Evolutionary conservation across 176 grass and related monocot species (phyloP).

Genomic region (Pontederia paniculata): DNA sequence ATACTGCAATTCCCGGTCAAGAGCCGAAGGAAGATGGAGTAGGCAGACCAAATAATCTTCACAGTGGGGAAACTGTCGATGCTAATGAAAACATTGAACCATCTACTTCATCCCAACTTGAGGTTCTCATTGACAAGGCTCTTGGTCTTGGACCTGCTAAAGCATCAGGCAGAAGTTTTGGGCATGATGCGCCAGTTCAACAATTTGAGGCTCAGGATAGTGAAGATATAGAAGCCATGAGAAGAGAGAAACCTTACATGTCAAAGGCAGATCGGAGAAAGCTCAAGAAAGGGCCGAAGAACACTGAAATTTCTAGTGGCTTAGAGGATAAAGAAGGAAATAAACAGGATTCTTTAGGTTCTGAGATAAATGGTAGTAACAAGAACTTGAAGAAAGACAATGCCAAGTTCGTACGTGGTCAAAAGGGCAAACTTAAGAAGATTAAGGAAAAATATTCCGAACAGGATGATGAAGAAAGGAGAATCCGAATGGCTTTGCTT

Average conservation of each 20-base stretch:
- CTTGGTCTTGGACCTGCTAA: constrained; percentile 75
- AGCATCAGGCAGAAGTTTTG: constrained; percentile 33
- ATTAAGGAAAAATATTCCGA: constrained; percentile 96
- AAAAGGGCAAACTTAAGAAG: constrained; percentile 93
- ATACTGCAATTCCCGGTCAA: neutral
- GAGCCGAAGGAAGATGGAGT: constrained; percentile 7
- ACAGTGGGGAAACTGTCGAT: neutral
- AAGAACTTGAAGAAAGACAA: constrained; percentile 34
- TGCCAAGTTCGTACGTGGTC: constrained; percentile 61
- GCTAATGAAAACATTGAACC: constrained; percentile 27
- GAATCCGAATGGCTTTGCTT: constrained; percentile 92
- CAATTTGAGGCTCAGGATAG: constrained; percentile 28
- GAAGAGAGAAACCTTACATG: constrained; percentile 83
- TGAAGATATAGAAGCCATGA: constrained; percentile 34
- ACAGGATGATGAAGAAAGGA: constrained; percentile 95
- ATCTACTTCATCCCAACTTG: constrained; percentile 63
- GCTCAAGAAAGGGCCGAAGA: constrained; percentile 64
- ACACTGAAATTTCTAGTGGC: constrained; percentile 22
- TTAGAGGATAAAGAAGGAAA: constrained; percentile 32
- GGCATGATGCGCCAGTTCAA: constrained; percentile 24
- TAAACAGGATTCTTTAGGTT: constrained; percentile 14
- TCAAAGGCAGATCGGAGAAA: constrained; percentile 94
- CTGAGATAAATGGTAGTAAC: constrained; percentile 31
- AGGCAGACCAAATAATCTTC: constrained; percentile 15
- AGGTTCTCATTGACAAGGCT: constrained; percentile 80